A percentile compares a stretch with the other conserved stretches of the same genome.
Conservation (phyloP, 2,329 filamentous ascomycete genomes). For the Diaporthe longicolla region DNA sequence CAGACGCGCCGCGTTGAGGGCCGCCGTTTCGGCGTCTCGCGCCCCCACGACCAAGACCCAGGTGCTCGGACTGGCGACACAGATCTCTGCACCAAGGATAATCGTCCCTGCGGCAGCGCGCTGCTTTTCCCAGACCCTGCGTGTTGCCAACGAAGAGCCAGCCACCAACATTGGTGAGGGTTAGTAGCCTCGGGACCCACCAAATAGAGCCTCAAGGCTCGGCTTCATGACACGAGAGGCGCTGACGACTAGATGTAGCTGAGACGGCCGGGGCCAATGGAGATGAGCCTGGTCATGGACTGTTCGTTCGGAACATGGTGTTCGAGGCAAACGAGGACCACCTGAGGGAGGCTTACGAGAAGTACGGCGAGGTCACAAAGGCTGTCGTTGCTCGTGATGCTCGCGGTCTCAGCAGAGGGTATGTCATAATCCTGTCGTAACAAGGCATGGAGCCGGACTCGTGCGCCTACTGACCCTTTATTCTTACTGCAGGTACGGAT, state of each 20-base stretch:
- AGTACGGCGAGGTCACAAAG: conserved; percentile 50
- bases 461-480: conserved; percentile 38
- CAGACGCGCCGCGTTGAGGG: conserved; percentile 52
- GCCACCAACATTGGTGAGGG: conserved; percentile 35
- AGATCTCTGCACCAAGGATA: conserved; percentile 42
- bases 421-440: conserved; percentile 33
- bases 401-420: conserved; percentile 55
- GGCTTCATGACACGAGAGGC: not conserved
- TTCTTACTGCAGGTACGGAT: conserved; percentile 50
- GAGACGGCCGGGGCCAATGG: not conserved
- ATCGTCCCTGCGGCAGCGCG: conserved; percentile 44
- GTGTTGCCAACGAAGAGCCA: conserved; percentile 43
- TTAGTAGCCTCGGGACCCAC: conserved; percentile 26
- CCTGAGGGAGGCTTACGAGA: conserved; percentile 51
- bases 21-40: conserved; percentile 50
- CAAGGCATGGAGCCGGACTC: not conserved
- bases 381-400: conserved; percentile 50
- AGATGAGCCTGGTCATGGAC: conserved; percentile 45
- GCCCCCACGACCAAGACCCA: conserved; percentile 45
- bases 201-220: conserved; percentile 2
- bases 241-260: conserved; percentile 18
- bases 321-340: conserved; percentile 54
- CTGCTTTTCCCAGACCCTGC: conserved; percentile 51
- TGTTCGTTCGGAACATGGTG: conserved; percentile 54
- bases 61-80: conserved; percentile 46